These are phyloP conservation scores for Amborella trichopoda DNA, from an alignment of 164 flowering plant genomes.

Conservation along the genomic window DNA sequence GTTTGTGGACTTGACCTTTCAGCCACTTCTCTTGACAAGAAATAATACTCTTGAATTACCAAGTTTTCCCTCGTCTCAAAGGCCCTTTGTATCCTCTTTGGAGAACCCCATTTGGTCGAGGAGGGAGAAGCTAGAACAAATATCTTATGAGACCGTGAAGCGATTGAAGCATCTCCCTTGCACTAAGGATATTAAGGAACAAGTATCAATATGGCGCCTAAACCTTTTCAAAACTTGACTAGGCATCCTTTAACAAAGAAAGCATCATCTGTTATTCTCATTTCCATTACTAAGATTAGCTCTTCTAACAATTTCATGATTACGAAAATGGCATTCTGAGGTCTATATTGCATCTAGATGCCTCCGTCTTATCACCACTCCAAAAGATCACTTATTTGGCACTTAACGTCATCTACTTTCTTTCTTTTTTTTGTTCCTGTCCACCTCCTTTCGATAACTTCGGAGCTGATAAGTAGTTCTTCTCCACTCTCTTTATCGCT, in stretches of 20 bases:
- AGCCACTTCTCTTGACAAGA: constrained; percentile 47
- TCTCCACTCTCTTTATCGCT: constrained; percentile 52
- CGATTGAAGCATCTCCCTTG: constrained; percentile 37
- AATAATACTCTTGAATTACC: constrained; percentile 65
- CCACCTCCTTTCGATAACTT: constrained; percentile 67
- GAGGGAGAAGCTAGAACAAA: constrained; percentile 36
- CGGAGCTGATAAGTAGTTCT: constrained; percentile 73
- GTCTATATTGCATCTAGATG: constrained; percentile 67
- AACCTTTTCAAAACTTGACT: constrained; percentile 73
- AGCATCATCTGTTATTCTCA: constrained; percentile 37
- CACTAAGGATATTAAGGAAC: constrained; percentile 61
- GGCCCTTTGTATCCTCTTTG: constrained; percentile 21
- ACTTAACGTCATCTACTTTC: constrained; percentile 63
- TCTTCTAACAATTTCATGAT: constrained; percentile 70
- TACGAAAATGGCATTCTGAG: constrained; percentile 66
- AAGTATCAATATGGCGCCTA: constrained; percentile 48
- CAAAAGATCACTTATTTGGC: constrained; percentile 40
- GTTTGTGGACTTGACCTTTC: constrained; percentile 51
- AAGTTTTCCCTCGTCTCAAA: constrained; percentile 46
- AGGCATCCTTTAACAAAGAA: constrained; percentile 41
- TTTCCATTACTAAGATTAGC: constrained; percentile 69
- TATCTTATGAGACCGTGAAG: constrained; percentile 66
- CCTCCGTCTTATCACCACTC: constrained; percentile 69
- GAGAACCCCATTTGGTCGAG: constrained; percentile 16
- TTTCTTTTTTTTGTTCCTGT: constrained; percentile 48